phyloP scores from a whole-genome alignment of 768 basidiomycete genomes.

The Rubroboletus satanas region DNA sequence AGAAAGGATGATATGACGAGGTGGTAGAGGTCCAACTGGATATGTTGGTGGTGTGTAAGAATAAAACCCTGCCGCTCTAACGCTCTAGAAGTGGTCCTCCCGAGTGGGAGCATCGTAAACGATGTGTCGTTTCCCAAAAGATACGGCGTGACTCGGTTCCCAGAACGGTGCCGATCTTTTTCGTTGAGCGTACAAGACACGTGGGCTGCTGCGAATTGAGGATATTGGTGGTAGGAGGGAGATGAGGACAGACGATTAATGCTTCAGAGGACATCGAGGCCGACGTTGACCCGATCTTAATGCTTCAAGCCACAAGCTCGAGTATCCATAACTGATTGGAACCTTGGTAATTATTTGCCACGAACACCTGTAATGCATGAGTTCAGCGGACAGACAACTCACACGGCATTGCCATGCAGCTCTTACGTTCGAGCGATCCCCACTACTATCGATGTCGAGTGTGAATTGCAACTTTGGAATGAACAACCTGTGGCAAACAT shows the following conservation, averaged over 20 bases:
- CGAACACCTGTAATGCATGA: too few species aligned
- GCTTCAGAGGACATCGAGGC: constrained; percentile 3
- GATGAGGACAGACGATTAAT: constrained; percentile 18
- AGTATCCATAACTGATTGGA: too few species aligned
- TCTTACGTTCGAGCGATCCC: too few species aligned
- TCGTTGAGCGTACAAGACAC: constrained; percentile 36
- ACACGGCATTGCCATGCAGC: too few species aligned
- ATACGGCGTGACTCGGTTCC: constrained; percentile 36
- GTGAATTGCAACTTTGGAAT: too few species aligned
- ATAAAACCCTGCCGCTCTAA: constrained; percentile 33
- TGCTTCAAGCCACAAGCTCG: too few species aligned
- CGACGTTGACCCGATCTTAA: too few species aligned
- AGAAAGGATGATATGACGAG: constrained; percentile 11
- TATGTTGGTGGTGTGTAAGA: constrained; percentile 22
- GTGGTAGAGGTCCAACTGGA: constrained; percentile 6
- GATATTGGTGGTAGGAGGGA: constrained; percentile 34
- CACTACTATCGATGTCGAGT: too few species aligned
- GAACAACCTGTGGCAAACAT: too few species aligned
- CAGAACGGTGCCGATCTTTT: constrained; percentile 35
- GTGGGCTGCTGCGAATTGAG: constrained; percentile 31
- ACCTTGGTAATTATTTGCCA: too few species aligned
- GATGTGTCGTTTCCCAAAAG: constrained; percentile 28
- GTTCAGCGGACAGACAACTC: neutral
- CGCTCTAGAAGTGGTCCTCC: constrained; percentile 12
- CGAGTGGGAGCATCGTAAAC: constrained; percentile 21